These are phyloP conservation scores for Lasiodiplodia sp. DNA, from an alignment of 2,329 filamentous ascomycete species.

Conservation along the genomic window DNA sequence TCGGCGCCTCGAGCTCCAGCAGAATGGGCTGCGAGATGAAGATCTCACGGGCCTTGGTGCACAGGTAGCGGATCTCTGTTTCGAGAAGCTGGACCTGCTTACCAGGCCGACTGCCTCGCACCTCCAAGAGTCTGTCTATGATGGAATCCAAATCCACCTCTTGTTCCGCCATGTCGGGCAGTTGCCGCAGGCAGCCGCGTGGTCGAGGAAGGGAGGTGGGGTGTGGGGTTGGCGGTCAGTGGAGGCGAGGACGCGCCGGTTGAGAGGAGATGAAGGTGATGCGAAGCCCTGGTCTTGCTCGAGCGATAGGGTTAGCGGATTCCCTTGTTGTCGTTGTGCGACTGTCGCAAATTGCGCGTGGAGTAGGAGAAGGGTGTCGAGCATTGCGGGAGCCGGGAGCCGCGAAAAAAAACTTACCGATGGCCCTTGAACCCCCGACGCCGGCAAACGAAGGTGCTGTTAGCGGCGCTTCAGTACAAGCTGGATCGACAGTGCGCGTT, in stretches of 20 bases:
- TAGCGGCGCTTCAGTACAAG: slow-evolving; percentile 27
- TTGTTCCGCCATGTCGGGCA: slow-evolving; percentile 74
- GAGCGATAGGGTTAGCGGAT: slow-evolving; percentile 12
- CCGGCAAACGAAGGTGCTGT: slow-evolving; percentile 28
- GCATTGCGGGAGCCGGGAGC: slow-evolving; percentile 13
- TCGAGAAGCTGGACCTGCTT: slow-evolving; percentile 98
- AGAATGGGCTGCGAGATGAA: slow-evolving; percentile 99
- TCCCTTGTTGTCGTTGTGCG: slow-evolving; percentile 24
- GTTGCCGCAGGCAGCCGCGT: slow-evolving; percentile 41
- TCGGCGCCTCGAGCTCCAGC: slow-evolving; percentile 95
- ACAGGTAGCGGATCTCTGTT: slow-evolving; percentile 94
- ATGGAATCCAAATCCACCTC: slow-evolving; percentile 99
- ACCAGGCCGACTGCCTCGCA: slow-evolving; percentile 94
- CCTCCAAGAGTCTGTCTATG: slow-evolving; percentile 97
- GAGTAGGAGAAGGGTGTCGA: slow-evolving; percentile 27
- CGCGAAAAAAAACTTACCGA: slow-evolving; percentile 27
- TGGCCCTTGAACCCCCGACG: slow-evolving; percentile 28
- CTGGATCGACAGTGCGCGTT: slow-evolving; percentile 28
- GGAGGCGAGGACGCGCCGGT: slow-evolving; percentile 26
- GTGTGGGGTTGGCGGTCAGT: slow-evolving; percentile 26
- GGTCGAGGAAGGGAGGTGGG: slow-evolving; percentile 21
- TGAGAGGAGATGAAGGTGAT: slow-evolving; percentile 28
- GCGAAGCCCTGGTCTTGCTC: slow-evolving; percentile 30
- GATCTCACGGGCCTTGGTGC: slow-evolving; percentile 98
- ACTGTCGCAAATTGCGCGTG: slow-evolving; percentile 29